phyloP scores from a whole-genome alignment of 352 stramenopile genomes.

The Pythium volutum region DNA sequence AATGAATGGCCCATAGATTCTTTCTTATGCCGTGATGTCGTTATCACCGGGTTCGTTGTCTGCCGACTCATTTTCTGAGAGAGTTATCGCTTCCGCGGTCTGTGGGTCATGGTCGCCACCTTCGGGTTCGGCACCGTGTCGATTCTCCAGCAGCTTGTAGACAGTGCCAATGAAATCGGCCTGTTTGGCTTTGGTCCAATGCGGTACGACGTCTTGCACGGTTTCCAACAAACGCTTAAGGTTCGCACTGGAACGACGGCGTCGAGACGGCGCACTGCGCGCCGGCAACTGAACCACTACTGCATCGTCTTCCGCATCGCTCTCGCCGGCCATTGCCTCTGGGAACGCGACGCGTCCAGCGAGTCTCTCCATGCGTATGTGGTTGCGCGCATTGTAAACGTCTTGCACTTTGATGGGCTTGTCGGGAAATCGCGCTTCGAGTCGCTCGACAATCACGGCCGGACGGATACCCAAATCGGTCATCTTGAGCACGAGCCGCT shows the following conservation, averaged over 20 bases:
- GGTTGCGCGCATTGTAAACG: constrained; percentile 54
- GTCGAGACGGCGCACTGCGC: neutral
- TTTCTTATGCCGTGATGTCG: too few relatives aligned
- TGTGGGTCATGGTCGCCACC: neutral
- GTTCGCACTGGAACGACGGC: neutral
- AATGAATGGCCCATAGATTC: neutral
- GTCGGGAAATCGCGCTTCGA: constrained; percentile 37
- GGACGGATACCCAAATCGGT: constrained; percentile 33
- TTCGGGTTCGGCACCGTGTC: neutral
- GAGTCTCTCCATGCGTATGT: constrained; percentile 36
- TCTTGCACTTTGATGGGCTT: constrained; percentile 48
- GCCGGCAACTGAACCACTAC: too few relatives aligned
- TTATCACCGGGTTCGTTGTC: neutral
- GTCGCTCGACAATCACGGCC: constrained; percentile 35
- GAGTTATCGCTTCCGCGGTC: too few relatives aligned
- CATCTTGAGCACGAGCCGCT: constrained; percentile 36
- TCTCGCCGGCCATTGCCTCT: neutral
- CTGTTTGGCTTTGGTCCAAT: neutral
- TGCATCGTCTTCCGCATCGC: neutral
- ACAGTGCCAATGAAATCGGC: neutral
- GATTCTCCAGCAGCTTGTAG: neutral
- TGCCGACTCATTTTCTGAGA: neutral
- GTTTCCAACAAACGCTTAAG: neutral
- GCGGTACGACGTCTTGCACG: neutral
- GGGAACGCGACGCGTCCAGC: constrained; percentile 34